Evolutionary conservation across 495 filamentous ascomycete species (phyloP).

Genomic region (Melanomma pulvis-pyrius): DNA sequence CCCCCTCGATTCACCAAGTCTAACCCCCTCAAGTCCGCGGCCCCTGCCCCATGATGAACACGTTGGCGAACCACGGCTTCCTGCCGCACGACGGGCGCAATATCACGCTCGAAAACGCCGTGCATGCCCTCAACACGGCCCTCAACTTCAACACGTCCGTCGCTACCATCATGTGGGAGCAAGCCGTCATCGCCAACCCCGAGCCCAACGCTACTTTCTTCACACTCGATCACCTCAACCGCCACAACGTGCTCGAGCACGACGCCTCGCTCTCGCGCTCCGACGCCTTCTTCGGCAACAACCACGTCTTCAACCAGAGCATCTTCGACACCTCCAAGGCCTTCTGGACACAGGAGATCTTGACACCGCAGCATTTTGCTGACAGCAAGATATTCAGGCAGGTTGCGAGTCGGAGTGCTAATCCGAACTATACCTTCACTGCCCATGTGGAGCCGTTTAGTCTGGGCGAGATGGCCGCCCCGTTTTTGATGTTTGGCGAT

Average conservation of each 20-base stretch:
- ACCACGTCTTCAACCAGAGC: constrained; percentile 30
- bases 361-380: constrained; percentile 50
- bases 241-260: constrained; percentile 42
- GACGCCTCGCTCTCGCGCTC: constrained; percentile 25
- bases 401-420: constrained; percentile 14
- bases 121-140: constrained; percentile 46
- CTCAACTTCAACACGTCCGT: constrained; percentile 52
- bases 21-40: constrained; percentile 18
- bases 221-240: constrained; percentile 43
- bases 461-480: constrained; percentile 35
- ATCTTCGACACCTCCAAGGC: constrained; percentile 24
- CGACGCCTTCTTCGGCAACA: constrained; percentile 27
- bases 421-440: constrained; percentile 33
- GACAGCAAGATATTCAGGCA: constrained; percentile 40
- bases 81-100: constrained; percentile 44
- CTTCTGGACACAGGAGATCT: constrained; percentile 33
- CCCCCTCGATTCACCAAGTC: no score
- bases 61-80: constrained; percentile 35
- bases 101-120: constrained; percentile 43
- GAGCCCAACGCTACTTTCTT: constrained; percentile 55
- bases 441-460: constrained; percentile 22
- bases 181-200: constrained; percentile 53
- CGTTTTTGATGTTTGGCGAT: constrained; percentile 30
- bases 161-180: constrained; percentile 46
- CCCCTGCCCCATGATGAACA: constrained; percentile 38